Conservation (phyloP, 2,329 filamentous ascomycete species). For the Colletotrichum coccodes region DNA sequence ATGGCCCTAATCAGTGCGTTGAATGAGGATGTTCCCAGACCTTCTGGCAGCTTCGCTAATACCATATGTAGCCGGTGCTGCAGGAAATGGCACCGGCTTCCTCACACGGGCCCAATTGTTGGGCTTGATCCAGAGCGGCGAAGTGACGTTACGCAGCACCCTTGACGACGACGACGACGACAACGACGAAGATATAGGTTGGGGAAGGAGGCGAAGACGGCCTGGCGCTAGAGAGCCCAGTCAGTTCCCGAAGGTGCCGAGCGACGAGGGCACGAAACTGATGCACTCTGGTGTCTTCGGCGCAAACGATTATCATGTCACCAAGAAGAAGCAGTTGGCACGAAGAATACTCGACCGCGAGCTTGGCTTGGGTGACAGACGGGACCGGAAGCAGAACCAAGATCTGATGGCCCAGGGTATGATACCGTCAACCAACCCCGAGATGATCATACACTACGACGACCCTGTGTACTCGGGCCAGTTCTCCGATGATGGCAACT, state of each 20-base stretch:
- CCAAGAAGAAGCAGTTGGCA: slow-evolving; percentile 67
- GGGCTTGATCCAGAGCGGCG: slow-evolving; percentile 50
- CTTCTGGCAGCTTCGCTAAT: slow-evolving; percentile 41
- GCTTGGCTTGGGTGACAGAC: slow-evolving; percentile 74
- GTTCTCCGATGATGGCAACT: slow-evolving; percentile 96
- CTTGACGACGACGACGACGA: slow-evolving; percentile 50
- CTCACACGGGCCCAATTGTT: slow-evolving; percentile 51
- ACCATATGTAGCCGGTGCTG: slow-evolving; percentile 39
- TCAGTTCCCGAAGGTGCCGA: slow-evolving; percentile 86
- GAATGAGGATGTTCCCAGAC: slow-evolving; percentile 26
- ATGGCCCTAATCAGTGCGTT: slow-evolving; percentile 8
- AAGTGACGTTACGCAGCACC: slow-evolving; percentile 46
- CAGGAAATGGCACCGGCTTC: slow-evolving; percentile 39
- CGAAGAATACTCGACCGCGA: slow-evolving; percentile 83
- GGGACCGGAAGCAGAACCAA: slow-evolving; percentile 69
- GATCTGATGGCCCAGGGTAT: slow-evolving; percentile 69
- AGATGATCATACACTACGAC: slow-evolving; percentile 89
- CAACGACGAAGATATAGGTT: slow-evolving; percentile 47
- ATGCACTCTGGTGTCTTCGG: slow-evolving; percentile 90
- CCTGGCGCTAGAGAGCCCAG: slow-evolving; percentile 54
- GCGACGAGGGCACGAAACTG: slow-evolving; percentile 76
- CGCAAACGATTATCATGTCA: slow-evolving; percentile 65
- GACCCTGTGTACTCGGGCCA: slow-evolving; percentile 92
- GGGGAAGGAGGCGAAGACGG: slow-evolving; percentile 55
- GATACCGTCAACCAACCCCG: slow-evolving; percentile 80